These are phyloP conservation scores for Candida caryicola DNA, from an alignment of 805 yeast species.

Conservation along the genomic window DNA sequence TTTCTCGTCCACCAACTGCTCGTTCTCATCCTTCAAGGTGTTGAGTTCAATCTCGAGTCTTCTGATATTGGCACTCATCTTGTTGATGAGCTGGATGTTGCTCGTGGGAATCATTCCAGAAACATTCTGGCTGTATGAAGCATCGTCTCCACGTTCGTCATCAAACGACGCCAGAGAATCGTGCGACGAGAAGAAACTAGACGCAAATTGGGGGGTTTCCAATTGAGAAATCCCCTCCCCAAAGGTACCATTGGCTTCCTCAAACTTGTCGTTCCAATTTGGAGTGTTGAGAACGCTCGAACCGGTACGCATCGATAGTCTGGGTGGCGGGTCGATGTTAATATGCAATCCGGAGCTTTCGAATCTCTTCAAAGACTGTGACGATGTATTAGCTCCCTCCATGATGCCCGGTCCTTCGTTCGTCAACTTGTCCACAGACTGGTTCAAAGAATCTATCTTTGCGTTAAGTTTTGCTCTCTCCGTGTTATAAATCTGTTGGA, in stretches of 20 bases:
- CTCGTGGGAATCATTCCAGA: slow-evolving; percentile 14
- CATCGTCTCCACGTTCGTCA: slow-evolving; percentile 8
- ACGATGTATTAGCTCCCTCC: background rate
- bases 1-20: slow-evolving; percentile 52
- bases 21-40: slow-evolving; percentile 61
- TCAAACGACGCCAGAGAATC: slow-evolving; percentile 16
- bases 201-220: slow-evolving; percentile 7
- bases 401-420: background rate
- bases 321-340: slow-evolving; percentile 13
- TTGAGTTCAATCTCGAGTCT: slow-evolving; percentile 76
- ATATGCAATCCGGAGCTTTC: slow-evolving; percentile 13
- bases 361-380: slow-evolving; percentile 2
- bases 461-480: slow-evolving; percentile 28
- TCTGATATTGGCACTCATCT: slow-evolving; percentile 72
- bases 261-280: background rate
- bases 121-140: slow-evolving; percentile 4
- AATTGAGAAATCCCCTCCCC: slow-evolving; percentile 31
- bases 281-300: slow-evolving; percentile 6
- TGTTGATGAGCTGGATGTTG: slow-evolving; percentile 63
- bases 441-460: slow-evolving; percentile 24
- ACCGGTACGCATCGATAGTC: slow-evolving; percentile 4
- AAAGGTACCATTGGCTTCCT: slow-evolving; percentile 14
- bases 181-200: slow-evolving; percentile 26
- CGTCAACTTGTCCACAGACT: slow-evolving; percentile 13
- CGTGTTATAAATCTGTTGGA: slow-evolving; percentile 28